Conservation (phyloP, 192 early-diverging fungal species). For the Backusella tarrabulga region DNA sequence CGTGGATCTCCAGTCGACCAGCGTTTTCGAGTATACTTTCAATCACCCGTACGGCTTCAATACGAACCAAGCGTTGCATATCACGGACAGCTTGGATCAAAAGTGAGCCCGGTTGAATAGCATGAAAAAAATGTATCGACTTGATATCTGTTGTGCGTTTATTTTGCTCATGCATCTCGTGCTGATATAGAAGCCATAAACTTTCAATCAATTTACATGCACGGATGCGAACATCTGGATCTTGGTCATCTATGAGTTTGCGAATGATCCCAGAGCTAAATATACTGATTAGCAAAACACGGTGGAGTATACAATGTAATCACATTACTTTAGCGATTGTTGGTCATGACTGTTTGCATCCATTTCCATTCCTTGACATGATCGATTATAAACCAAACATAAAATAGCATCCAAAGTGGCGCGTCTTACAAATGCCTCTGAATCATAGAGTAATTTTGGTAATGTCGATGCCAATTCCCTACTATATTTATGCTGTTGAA, state of each 20-base stretch:
- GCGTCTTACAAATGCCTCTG: constrained; percentile 52
- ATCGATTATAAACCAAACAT: constrained; percentile 44
- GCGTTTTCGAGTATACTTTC: constrained; percentile 10
- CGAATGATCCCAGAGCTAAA: constrained; percentile 40
- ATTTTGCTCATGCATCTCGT: constrained; percentile 27
- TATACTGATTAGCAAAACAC: not conserved
- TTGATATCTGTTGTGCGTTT: not conserved
- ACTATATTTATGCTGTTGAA: constrained; percentile 36
- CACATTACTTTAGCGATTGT: constrained; percentile 22
- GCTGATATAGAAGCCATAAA: constrained; percentile 43
- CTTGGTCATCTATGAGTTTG: constrained; percentile 46
- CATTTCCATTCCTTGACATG: constrained; percentile 45
- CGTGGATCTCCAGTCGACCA: not conserved
- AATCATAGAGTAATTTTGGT: constrained; percentile 46
- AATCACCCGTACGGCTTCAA: constrained; percentile 20
- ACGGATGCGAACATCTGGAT: constrained; percentile 49
- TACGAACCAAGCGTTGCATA: constrained; percentile 24
- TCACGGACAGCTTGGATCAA: constrained; percentile 8
- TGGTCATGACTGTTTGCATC: constrained; percentile 28
- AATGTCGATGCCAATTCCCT: constrained; percentile 34
- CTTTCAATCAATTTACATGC: constrained; percentile 47
- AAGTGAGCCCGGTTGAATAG: not conserved
- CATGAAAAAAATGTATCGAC: not conserved
- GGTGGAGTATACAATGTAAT: not conserved
- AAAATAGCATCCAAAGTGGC: constrained; percentile 50